Conservation (phyloP, 1,139 yeast genomes). For the Debaryomycetaceae sp. region DNA sequence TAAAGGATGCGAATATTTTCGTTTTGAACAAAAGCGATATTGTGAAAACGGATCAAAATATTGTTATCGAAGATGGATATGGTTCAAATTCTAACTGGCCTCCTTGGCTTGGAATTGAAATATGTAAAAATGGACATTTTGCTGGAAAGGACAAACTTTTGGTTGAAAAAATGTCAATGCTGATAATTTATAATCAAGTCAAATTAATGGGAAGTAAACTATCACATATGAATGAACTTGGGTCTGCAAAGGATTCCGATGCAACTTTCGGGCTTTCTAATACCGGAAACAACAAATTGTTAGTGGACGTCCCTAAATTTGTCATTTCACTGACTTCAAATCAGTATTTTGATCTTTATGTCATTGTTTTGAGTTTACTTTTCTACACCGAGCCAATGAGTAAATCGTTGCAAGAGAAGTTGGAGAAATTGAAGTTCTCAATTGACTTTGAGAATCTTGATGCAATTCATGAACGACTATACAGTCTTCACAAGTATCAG, state of each 20-base stretch:
- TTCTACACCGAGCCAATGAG: constrained; percentile 45
- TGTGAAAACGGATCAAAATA: constrained; percentile 11
- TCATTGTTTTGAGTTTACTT: constrained; percentile 32
- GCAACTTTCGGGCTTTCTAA: constrained; percentile 6
- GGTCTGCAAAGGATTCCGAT: constrained; percentile 5
- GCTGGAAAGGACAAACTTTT: constrained; percentile 37
- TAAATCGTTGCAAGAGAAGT: constrained; percentile 28
- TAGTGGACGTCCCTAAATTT: constrained; percentile 41
- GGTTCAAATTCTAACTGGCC: constrained; percentile 44
- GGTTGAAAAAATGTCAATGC: constrained; percentile 36
- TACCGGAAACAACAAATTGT: constrained; percentile 17
- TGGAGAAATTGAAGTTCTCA: constrained; percentile 41
- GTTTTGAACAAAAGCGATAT: constrained; percentile 30
- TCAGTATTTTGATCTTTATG: constrained; percentile 41
- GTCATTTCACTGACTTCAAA: constrained; percentile 39
- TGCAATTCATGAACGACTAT: constrained; percentile 27
- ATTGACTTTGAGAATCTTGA: constrained; percentile 40
- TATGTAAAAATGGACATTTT: constrained; percentile 34
- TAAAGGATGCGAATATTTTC: constrained; percentile 40
- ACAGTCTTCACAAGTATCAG: constrained; percentile 25
- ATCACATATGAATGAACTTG: constrained; percentile 8
- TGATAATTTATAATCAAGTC: constrained; percentile 33
- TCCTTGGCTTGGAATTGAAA: constrained; percentile 46
- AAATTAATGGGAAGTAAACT: constrained; percentile 24
- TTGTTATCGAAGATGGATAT: constrained; percentile 27